Conservation (phyloP, 805 yeast genomes). For the Barnettozyma wickerhamii region DNA sequence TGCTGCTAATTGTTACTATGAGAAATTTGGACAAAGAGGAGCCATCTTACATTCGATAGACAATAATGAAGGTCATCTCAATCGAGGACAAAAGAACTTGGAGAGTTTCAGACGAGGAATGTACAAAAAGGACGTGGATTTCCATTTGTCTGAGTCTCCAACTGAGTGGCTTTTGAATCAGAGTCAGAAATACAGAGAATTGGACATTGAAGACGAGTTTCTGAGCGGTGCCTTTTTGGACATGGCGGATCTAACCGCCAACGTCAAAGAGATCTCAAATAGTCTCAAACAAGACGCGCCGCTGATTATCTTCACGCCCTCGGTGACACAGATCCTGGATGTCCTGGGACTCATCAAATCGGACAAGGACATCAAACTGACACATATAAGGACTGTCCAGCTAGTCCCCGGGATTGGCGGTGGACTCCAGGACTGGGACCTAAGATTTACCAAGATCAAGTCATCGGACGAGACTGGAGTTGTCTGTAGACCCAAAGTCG, state of each 20-base stretch:
- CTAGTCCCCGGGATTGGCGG: slow-evolving; percentile 46
- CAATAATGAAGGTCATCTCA: slow-evolving; percentile 34
- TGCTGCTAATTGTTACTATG: slow-evolving; percentile 37
- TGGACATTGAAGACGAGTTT: slow-evolving; percentile 26
- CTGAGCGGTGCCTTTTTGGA: slow-evolving; percentile 43
- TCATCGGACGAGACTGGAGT: slow-evolving; percentile 36
- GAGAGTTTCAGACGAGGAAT: slow-evolving; percentile 38
- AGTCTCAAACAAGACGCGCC: slow-evolving; percentile 39
- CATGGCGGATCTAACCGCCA: slow-evolving; percentile 39
- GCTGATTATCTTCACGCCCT: slow-evolving; percentile 42
- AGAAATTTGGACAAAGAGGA: slow-evolving; percentile 30
- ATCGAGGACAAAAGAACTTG: slow-evolving; percentile 38
- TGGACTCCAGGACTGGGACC: slow-evolving; percentile 49
- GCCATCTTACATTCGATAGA: slow-evolving; percentile 45
- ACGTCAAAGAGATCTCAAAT: slow-evolving; percentile 30
- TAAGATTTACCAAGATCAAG: slow-evolving; percentile 35
- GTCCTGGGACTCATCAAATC: slow-evolving; percentile 31
- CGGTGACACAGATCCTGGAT: slow-evolving; percentile 43
- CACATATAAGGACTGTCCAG: slow-evolving; percentile 37
- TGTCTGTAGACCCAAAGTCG: slow-evolving; percentile 49
- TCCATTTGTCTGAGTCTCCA: slow-evolving; percentile 39
- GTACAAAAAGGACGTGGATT: slow-evolving; percentile 41
- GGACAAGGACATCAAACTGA: slow-evolving; percentile 28
- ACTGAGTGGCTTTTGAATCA: slow-evolving; percentile 33
- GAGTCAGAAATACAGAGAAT: slow-evolving; percentile 23